phyloP scores from a whole-genome alignment of 2,329 filamentous ascomycete species.

The Trichoderma aggressivum region DNA sequence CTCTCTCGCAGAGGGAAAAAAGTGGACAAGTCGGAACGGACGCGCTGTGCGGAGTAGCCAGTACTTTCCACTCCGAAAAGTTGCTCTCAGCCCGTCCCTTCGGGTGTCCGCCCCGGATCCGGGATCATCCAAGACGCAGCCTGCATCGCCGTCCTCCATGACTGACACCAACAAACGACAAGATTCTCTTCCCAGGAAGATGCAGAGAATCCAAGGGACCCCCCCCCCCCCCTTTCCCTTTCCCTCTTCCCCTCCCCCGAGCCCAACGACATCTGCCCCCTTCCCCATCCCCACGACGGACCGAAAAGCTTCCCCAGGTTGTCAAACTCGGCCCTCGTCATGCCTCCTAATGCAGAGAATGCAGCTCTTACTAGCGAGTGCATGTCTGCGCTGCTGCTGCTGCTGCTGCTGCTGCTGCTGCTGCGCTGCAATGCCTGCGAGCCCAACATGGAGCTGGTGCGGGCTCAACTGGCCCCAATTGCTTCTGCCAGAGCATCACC shows the following conservation, averaged over 20 bases:
- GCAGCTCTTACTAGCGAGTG: constrained; percentile 4
- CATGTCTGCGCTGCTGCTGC: constrained; percentile 12
- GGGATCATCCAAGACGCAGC: neutral
- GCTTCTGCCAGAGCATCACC: neutral
- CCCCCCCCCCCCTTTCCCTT: neutral
- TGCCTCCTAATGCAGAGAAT: constrained; percentile 15
- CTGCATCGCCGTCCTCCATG: constrained; percentile 2
- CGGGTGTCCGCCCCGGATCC: constrained; percentile 14
- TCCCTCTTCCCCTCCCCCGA: neutral
- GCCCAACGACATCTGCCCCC: neutral
- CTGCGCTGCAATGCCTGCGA: constrained; percentile 14
- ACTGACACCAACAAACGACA: neutral
- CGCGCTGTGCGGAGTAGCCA: constrained; percentile 6
- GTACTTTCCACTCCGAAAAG: neutral
- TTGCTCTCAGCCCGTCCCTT: constrained; percentile 4
- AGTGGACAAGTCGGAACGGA: neutral
- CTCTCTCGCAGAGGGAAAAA: too few relatives aligned
- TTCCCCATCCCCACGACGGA: constrained; percentile 16
- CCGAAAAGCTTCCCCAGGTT: constrained; percentile 16
- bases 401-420: too few relatives aligned
- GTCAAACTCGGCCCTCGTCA: neutral
- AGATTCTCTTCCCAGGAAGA: neutral
- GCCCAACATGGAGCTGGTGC: constrained; percentile 15
- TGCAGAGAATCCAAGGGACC: neutral
- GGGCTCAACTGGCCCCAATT: neutral